A percentile compares a stretch with the other conserved stretches of the same genome.
Conservation (phyloP, 148 eudicot species). For the Arbutus unedo region DNA sequence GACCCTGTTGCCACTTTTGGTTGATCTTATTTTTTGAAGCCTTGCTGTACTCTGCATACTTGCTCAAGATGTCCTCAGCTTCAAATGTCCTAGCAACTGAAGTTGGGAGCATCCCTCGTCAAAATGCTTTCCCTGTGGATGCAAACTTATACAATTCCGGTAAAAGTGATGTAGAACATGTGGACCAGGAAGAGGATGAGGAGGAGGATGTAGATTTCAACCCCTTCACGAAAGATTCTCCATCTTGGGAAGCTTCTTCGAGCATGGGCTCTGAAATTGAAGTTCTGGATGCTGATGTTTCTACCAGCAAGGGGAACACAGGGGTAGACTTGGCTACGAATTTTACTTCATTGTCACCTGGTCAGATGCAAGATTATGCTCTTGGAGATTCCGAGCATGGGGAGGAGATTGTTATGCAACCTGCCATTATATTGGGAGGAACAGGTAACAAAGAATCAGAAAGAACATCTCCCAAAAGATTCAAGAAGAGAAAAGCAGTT, state of each 20-base stretch:
- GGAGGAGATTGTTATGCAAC: conserved; percentile 32
- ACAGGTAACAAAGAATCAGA: conserved; percentile 18
- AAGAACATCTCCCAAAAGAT: conserved; percentile 12
- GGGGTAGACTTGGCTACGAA: conserved; percentile 14
- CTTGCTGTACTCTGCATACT: not conserved
- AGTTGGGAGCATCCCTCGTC: conserved; percentile 12
- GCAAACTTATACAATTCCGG: conserved; percentile 20
- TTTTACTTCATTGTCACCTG: conserved; percentile 18
- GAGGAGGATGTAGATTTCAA: conserved; percentile 91
- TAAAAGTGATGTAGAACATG: conserved; percentile 33
- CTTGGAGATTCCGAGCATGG: conserved; percentile 33
- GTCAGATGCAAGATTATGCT: conserved; percentile 23
- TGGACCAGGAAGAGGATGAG: conserved; percentile 44
- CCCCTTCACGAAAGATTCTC: conserved; percentile 67
- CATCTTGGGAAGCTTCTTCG: conserved; percentile 75
- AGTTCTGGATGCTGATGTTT: conserved; percentile 61
- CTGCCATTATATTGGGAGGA: conserved; percentile 18
- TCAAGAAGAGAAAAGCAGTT: conserved; percentile 28
- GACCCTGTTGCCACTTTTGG: not conserved
- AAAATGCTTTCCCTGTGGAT: conserved; percentile 19
- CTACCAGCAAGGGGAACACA: conserved; percentile 40
- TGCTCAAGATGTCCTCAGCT: conserved; percentile 28
- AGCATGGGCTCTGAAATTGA: conserved; percentile 90
- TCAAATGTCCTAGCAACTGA: conserved; percentile 24
- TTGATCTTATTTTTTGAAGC: not conserved